A percentile compares a stretch with the other conserved stretches of the same genome.
Evolutionary conservation across 2,329 filamentous ascomycete genomes (phyloP).

Genomic region (Lasiodiplodia gonubiensis): DNA sequence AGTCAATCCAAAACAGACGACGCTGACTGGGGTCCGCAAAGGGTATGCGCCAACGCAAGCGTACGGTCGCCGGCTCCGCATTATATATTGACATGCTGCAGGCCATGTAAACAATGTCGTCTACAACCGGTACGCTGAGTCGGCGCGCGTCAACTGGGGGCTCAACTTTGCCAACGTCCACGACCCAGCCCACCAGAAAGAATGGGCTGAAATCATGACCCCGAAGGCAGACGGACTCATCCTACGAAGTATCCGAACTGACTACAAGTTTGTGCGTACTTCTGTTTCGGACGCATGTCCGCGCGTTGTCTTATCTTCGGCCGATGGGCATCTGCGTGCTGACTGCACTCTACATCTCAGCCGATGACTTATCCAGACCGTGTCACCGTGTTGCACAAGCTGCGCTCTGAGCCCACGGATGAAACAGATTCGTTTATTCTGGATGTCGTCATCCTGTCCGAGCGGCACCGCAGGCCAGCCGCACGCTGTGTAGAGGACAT

Average conservation of each 20-base stretch:
- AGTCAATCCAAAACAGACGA: constrained; percentile 13
- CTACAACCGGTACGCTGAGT: constrained; percentile 84
- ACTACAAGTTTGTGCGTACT: constrained; percentile 82
- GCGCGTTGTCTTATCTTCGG: constrained; percentile 27
- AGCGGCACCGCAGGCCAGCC: constrained; percentile 72
- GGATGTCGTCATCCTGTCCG: constrained; percentile 73
- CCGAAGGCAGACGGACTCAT: constrained; percentile 74
- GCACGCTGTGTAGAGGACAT: constrained; percentile 79
- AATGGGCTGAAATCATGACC: constrained; percentile 74
- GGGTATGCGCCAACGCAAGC: constrained; percentile 10
- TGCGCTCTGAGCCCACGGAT: constrained; percentile 60
- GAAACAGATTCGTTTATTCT: constrained; percentile 62
- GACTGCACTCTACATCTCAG: constrained; percentile 32
- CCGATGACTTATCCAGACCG: constrained; percentile 84
- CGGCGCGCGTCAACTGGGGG: constrained; percentile 78
- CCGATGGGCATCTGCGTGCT: constrained; percentile 19
- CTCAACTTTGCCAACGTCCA: constrained; percentile 69
- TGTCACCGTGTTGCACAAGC: constrained; percentile 82
- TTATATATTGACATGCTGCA: constrained; percentile 40
- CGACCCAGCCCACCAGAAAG: constrained; percentile 64
- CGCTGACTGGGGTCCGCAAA: constrained; percentile 12
- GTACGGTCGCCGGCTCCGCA: constrained; percentile 1
- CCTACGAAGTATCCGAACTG: constrained; percentile 76
- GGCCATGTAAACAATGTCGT: constrained; percentile 87
- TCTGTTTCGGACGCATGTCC: constrained; percentile 15